Evolutionary conservation across 2,329 filamentous ascomycete genomes (phyloP).

Genomic region (Colletotrichum lentis): DNA sequence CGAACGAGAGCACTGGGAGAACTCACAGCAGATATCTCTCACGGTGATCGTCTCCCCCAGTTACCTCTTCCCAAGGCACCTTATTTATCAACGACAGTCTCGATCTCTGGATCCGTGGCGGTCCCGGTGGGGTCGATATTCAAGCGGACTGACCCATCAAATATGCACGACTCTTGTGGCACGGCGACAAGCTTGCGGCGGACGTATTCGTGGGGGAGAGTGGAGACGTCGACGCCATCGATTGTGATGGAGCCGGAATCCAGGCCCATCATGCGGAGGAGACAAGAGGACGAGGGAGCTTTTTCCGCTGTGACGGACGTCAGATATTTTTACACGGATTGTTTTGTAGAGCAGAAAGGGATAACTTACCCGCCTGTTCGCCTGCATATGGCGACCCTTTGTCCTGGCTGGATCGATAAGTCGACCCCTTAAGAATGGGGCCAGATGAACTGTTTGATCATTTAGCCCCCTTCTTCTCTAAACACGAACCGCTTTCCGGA

Average conservation of each 20-base stretch:
- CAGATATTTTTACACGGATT: not conserved
- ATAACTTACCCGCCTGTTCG: constrained; percentile 41
- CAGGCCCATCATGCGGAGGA: constrained; percentile 58
- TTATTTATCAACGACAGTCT: constrained; percentile 55
- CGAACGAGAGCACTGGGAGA: no score
- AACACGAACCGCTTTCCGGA: not conserved
- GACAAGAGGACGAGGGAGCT: constrained; percentile 46
- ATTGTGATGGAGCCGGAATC: constrained; percentile 54
- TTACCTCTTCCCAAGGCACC: constrained; percentile 29
- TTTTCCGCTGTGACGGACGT: constrained; percentile 53
- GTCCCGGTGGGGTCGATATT: constrained; percentile 56
- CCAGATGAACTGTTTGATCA: constrained; percentile 16
- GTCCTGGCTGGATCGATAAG: constrained; percentile 38
- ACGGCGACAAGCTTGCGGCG: constrained; percentile 51
- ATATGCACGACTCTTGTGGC: constrained; percentile 61
- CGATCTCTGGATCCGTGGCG: constrained; percentile 52
- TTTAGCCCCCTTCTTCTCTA: not conserved
- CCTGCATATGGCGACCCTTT: constrained; percentile 41
- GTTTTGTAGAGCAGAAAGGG: not conserved
- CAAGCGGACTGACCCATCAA: constrained; percentile 55
- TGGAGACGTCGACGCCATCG: constrained; percentile 52
- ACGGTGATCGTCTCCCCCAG: no score
- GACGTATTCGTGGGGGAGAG: constrained; percentile 41
- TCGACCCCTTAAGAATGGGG: constrained; percentile 20
- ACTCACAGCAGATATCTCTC: no score